Evolutionary conservation across 129 eudicot genomes (phyloP).

Genomic region (Deinandra increscens): DNA sequence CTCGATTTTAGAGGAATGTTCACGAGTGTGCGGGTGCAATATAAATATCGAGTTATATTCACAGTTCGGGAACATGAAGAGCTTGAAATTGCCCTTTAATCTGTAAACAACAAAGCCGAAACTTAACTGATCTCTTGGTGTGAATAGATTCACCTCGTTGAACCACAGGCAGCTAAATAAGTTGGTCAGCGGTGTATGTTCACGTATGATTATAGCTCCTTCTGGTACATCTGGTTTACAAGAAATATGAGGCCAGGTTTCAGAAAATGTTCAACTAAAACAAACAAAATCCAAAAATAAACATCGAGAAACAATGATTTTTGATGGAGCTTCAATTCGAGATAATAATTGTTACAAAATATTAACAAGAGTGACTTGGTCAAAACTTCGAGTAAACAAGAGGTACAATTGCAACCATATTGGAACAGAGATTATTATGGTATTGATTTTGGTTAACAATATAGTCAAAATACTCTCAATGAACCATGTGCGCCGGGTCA

Average conservation of each 20-base stretch:
- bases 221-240: slow-evolving; percentile 82
- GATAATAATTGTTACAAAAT: not conserved
- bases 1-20: slow-evolving; percentile 94
- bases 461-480: not conserved
- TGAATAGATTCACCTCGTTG: slow-evolving; percentile 93
- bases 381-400: not conserved
- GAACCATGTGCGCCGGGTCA: not conserved
- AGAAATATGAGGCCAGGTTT: slow-evolving; percentile 5
- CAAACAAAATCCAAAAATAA: not conserved
- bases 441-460: not conserved
- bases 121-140: slow-evolving; percentile 97
- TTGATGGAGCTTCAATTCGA: not conserved
- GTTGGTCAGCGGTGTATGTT: slow-evolving; percentile 75
- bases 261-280: not conserved
- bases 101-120: slow-evolving; percentile 94
- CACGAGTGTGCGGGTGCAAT: slow-evolving; percentile 86
- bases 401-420: not conserved
- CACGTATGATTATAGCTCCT: slow-evolving; percentile 91
- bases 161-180: slow-evolving; percentile 95
- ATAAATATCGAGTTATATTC: slow-evolving; percentile 82
- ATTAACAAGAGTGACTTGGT: not conserved
- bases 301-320: too few species aligned
- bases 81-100: slow-evolving; percentile 55
- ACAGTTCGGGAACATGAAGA: slow-evolving; percentile 91
- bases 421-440: not conserved